Base-by-base conservation (phyloP, 371 early-diverging fungal genomes). In the Saksenaea oblongispora region DNA sequence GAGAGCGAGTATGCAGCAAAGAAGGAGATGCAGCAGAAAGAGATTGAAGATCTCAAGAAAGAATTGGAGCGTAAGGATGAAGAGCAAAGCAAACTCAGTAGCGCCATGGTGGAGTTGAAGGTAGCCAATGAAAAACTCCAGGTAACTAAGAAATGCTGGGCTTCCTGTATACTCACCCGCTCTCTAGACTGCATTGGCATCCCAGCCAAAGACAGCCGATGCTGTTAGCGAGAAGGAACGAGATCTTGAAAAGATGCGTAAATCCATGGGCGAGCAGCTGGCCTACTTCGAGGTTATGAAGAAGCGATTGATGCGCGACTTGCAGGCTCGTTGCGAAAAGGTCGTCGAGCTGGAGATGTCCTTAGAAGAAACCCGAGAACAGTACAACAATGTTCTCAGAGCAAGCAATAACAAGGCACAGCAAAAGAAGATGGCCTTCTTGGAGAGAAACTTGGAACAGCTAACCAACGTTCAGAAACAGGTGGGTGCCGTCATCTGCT, bases 251-350 rank as follows among this genome's bases (percentile, higher is more conserved):
- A 80, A 87, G 59, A 92, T 95, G 85, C 88, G 93, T 51, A 92
- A 94, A 82, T 88, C 87, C 5, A 95, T 96, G 96, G 76, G 91
- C 7, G 90, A 94, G 73, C 94, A 96, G 67, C 83, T 96, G 41
- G 82, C 88, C 17, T 96, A 98, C 63, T 97, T 95, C 82, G 97
- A 97, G 62, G 87, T 91, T 59, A 95, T 96, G 95, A 96, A 96
- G 84, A 94, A 95, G 85, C 91, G 92, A 22, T 79, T 98, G 64
- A 95, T 97, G 96, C 87, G 93, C 26, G 97, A 97, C 68, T 86
- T 98, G 27, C 95, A 96, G 75, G 91, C 91, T 78, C 90, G 96
- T 28, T 97, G 96, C 80, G 97, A 98, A 71, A 93, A 93, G 80
- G 93, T 80, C 9, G 95, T 97, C 24, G 97, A 97, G 79, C 88